Evolutionary conservation across 225 moss, liverwort and hornwort genomes (phyloP), one percentile per base, ranked within the genome.

Genomic region (Marchantia paleacea): DNA sequence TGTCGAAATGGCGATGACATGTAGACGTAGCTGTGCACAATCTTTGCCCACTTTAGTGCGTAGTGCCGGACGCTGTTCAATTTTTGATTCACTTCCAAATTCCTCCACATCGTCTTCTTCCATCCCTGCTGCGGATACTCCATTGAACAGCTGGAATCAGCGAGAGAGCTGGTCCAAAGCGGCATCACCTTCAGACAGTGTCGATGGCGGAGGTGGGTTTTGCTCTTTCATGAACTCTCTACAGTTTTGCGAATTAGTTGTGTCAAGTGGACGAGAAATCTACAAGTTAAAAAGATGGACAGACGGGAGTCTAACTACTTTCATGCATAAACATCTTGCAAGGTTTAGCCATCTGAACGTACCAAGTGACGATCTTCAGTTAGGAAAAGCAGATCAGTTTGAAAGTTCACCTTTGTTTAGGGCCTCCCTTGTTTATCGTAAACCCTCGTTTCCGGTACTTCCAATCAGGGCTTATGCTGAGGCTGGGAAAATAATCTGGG

Each of bases 11-110:
- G 70, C 70, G 83, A 80, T 83, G 52, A 60, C 76, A 39, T 80
- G 69, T 24, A 73, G 73, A 66, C 83, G 83, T 67, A 79, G 57
- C 71, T 66, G 75, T 69, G 75, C 80, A 55, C 79, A 79, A 84
- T 80, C 80, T 73, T 80, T 84, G 29, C 53, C 63, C 25, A 75
- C 75, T 75, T 51, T 76, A 14, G 52, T 84, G 76, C 75, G 75
- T 28, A 71, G 30, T n/a, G 80, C 29, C n/a, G 25, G 61, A 58
- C 80, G 80, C 52, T 84, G 80, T n/a, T 52, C 75, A 47, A 12
- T 24, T 18, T 82, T 58, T 2, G 16, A 73, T 72, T 60, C 75
- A 25, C 66, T 30, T 50, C 47, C 49, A 12, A 73, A 24, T 53
- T 79, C 64, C 61, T 70, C 69, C 25, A 15, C 60, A 48, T 12